These are phyloP conservation scores for Lathyrus aphaca DNA, from an alignment of 306 rosid species.

Conservation along the genomic window DNA sequence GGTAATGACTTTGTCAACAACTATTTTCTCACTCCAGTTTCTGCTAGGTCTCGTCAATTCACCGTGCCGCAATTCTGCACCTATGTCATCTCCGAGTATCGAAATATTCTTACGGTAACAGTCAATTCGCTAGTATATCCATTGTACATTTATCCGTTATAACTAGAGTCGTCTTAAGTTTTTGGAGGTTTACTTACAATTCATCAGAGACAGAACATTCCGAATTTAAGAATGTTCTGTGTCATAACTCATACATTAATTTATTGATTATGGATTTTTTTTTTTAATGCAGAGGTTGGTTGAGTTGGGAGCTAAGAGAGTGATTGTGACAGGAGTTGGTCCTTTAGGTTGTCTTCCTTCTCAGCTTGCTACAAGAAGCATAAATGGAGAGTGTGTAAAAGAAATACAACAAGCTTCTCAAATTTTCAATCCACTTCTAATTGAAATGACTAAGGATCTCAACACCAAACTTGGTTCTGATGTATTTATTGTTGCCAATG, in stretches of 20 bases:
- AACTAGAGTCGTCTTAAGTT: no score
- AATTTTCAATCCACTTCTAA: slow-evolving; percentile 45
- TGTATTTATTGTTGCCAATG: slow-evolving; percentile 54
- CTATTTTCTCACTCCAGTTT: slow-evolving; percentile 52
- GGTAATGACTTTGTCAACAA: slow-evolving; percentile 77
- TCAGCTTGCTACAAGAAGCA: slow-evolving; percentile 51
- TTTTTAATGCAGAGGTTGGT: slow-evolving; percentile 40
- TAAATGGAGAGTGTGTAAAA: slow-evolving; percentile 52
- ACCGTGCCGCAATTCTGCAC: slow-evolving; percentile 51
- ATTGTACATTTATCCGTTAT: no score
- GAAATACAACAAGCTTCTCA: slow-evolving; percentile 50
- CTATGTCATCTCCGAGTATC: slow-evolving; percentile 57
- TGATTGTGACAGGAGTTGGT: slow-evolving; percentile 61
- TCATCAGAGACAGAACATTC: no score
- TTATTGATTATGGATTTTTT: no score
- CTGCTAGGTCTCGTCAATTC: slow-evolving; percentile 60
- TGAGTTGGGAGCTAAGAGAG: slow-evolving; percentile 59
- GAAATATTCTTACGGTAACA: slow-evolving; percentile 50
- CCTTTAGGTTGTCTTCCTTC: slow-evolving; percentile 61
- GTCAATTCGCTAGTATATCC: no score
- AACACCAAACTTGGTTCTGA: slow-evolving; percentile 42
- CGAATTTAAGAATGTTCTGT: no score
- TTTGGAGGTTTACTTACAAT: no score
- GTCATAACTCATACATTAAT: no score
- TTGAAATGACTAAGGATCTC: slow-evolving; percentile 43